Base-by-base conservation (phyloP, 2,329 filamentous ascomycete genomes). In the Graphiopsis chlorocephala region DNA sequence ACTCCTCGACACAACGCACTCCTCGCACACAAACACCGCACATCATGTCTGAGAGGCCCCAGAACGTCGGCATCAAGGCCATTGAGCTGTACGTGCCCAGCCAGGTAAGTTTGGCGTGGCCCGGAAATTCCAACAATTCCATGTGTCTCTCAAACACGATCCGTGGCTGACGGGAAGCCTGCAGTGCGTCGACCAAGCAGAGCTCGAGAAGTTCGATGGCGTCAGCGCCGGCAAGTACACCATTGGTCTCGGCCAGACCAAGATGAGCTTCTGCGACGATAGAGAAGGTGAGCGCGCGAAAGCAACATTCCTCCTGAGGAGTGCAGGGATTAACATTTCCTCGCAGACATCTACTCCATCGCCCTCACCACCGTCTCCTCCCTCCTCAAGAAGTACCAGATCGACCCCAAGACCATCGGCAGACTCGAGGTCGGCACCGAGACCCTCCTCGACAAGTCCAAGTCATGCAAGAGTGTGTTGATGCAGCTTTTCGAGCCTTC, bases 221-320 rank as follows among this genome's bases (percentile, higher is more conserved):
- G 81, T 84, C 66, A 77, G 76, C 65, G 71, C 75, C 66, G 82
- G 82, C 72, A 84, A 84, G 72, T 84, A 84, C 77, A 83, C 82
- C 61, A 83, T 84, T 76, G 82, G 82, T 66, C 80, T 84, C 66
- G 82, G 82, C 71, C 82, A 83, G 78, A 83, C 81, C 69, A 82
- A 81, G 74, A 84, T 84, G 82, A 82, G 80, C 77, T 84, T 83
- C 76, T 83, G 82, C 74, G 81, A 83, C 74, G 82, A 84, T 74
- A 78, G 82, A 66, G 82, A 84, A 77, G 80, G 80, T 82, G 69
- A 70, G 50, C 20, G 23, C 25, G n/a, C 11, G 29, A 53, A 26
- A 62, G 5, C 48, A 26, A 55, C 4, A 20, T 17, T 50, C 47
- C 47, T n/a, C 33, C 15, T 48, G 12, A 20, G 25, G 57, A 23